Percentiles rank a stretch among this genome's conserved stretches.
These are phyloP conservation scores for Pseudogymnoascus sp. DNA, from an alignment of 2,329 filamentous ascomycete species.

Conservation along the genomic window DNA sequence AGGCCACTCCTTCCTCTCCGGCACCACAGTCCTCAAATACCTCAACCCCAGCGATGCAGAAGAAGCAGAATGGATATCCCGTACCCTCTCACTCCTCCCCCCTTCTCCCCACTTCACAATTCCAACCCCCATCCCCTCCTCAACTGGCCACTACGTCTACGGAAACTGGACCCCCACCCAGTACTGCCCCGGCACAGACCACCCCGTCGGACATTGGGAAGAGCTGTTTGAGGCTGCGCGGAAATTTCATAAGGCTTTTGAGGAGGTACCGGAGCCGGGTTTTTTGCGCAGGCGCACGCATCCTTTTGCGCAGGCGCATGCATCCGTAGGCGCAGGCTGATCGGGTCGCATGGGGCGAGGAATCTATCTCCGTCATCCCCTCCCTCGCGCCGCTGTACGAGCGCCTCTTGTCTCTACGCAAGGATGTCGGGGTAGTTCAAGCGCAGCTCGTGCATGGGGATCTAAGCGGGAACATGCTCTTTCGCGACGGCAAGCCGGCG, in stretches of 20 bases:
- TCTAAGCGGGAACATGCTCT: background rate
- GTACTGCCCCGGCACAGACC: slow-evolving; percentile 43
- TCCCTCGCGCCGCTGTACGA: background rate
- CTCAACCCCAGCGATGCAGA: background rate
- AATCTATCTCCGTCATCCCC: too few species aligned
- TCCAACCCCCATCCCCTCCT: background rate
- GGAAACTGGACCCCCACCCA: slow-evolving; percentile 43
- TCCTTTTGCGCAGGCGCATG: too few species aligned
- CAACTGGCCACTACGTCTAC: background rate
- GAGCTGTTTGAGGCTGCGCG: background rate
- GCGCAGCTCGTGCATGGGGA: background rate
- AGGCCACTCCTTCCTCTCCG: background rate
- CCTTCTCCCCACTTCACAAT: background rate
- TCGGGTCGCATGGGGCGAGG: background rate
- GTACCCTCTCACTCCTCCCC: background rate
- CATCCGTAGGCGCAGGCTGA: background rate
- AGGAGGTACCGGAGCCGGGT: background rate
- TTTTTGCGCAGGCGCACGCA: background rate
- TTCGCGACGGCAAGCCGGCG: background rate
- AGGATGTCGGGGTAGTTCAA: too few species aligned
- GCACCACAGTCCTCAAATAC: background rate
- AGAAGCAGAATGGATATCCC: background rate
- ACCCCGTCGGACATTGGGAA: slow-evolving; percentile 13
- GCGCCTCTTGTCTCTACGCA: background rate
- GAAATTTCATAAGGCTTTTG: background rate